These are phyloP conservation scores for Saitozyma podzolica DNA, from an alignment of 768 basidiomycete genomes.

Conservation along the genomic window DNA sequence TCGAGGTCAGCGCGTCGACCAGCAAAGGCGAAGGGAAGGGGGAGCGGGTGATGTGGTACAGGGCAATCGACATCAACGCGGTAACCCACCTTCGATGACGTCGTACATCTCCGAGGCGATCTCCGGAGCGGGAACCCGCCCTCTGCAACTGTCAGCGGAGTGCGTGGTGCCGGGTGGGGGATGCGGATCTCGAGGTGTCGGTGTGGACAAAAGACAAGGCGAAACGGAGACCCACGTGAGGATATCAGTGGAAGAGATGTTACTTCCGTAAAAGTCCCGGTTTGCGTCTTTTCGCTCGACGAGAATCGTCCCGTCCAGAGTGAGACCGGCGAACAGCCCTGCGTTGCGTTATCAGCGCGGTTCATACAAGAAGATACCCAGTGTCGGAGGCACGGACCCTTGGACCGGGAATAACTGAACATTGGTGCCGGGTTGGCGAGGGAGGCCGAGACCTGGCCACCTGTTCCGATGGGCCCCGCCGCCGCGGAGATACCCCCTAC, in stretches of 20 bases:
- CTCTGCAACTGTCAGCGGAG: slow-evolving; percentile 55
- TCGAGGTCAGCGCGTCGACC: too few species aligned
- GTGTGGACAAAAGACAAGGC: neutral
- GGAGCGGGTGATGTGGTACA: neutral
- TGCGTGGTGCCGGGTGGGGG: neutral
- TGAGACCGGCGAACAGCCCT: slow-evolving; percentile 93
- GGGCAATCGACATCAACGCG: too few species aligned
- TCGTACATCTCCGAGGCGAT: slow-evolving; percentile 90
- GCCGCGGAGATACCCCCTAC: slow-evolving; percentile 59
- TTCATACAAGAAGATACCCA: neutral
- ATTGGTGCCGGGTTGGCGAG: slow-evolving; percentile 82
- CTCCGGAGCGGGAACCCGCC: slow-evolving; percentile 95
- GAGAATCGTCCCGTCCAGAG: slow-evolving; percentile 88
- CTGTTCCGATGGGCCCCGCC: slow-evolving; percentile 92
- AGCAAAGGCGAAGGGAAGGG: neutral
- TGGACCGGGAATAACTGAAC: slow-evolving; percentile 96
- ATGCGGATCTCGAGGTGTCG: slow-evolving; percentile 3
- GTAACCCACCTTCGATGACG: slow-evolving; percentile 69
- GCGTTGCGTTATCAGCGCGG: slow-evolving; percentile 1
- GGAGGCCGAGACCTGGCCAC: slow-evolving; percentile 81
- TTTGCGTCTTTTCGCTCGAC: slow-evolving; percentile 97
- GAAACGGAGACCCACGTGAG: slow-evolving; percentile 55
- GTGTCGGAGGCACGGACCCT: slow-evolving; percentile 60
- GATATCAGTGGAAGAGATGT: slow-evolving; percentile 84
- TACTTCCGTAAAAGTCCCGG: slow-evolving; percentile 90